A percentile compares a stretch with the other conserved stretches of the same genome.
Conservation (phyloP, 192 early-diverging fungal species). For the Neocallimastix lanati region DNA sequence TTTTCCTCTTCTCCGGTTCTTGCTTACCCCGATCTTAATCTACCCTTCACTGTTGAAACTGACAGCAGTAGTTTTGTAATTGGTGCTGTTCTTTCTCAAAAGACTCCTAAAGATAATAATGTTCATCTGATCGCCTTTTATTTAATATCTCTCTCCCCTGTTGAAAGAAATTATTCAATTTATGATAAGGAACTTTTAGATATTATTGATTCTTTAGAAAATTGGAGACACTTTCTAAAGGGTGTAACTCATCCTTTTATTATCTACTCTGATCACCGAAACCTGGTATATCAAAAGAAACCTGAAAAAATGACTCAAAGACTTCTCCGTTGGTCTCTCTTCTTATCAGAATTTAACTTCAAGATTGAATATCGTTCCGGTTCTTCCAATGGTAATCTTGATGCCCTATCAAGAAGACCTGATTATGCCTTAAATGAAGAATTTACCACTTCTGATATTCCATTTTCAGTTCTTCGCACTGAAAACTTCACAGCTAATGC, state of each 20-base stretch:
- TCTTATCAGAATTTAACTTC: conserved; percentile 6
- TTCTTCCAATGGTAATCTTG: conserved; percentile 6
- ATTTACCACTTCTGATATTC: too few relatives aligned
- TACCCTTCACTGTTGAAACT: conserved; percentile 9
- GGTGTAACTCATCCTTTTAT: conserved; percentile 3
- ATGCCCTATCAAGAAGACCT: conserved; percentile 9
- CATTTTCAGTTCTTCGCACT: too few relatives aligned
- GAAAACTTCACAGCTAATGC: too few relatives aligned
- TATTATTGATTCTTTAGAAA: conserved; percentile 13
- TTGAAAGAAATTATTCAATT: conserved; percentile 15
- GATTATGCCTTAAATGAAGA: too few relatives aligned
- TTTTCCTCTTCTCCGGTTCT: conserved; percentile 15
- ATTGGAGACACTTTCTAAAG: conserved; percentile 17
- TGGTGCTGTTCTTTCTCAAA: conserved; percentile 14
- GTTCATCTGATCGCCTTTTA: conserved; percentile 4
- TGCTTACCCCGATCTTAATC: conserved; percentile 4
- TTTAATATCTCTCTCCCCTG: not conserved
- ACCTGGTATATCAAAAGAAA: conserved; percentile 14
- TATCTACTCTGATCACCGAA: conserved; percentile 19
- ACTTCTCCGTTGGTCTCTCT: conserved; percentile 12
- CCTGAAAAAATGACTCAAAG: conserved; percentile 8
- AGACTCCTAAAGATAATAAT: too few relatives aligned
- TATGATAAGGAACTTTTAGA: conserved; percentile 17
- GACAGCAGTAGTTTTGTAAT: conserved; percentile 16
- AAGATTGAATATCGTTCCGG: conserved; percentile 10